phyloP scores from a whole-genome alignment of 768 basidiomycete species.

The Clitopilus passeckerianus region DNA sequence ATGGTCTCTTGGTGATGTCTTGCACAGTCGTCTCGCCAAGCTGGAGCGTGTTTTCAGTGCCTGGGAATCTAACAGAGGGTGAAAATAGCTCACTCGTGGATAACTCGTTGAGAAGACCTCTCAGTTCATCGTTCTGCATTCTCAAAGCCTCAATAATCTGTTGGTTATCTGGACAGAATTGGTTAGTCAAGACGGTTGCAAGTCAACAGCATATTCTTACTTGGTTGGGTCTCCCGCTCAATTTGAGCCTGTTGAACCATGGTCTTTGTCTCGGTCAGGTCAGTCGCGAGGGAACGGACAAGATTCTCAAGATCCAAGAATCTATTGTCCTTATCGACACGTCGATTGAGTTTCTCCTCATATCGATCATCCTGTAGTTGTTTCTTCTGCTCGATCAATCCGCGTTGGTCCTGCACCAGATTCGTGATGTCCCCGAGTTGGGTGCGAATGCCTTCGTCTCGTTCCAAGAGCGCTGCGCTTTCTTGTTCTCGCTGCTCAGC shows the following conservation, averaged over 20 bases:
- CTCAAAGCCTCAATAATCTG: not conserved
- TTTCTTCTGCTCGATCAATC: conserved; percentile 55
- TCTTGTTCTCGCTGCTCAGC: conserved; percentile 60
- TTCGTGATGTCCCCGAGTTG: conserved; percentile 73
- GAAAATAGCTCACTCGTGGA: not conserved
- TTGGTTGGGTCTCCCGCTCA: not conserved
- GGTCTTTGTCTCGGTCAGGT: not conserved
- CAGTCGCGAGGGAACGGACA: not conserved
- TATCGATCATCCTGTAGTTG: conserved; percentile 57
- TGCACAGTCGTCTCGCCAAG: conserved; percentile 61
- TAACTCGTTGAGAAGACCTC: not conserved
- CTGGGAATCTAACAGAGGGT: not conserved
- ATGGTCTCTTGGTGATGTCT: conserved; percentile 67
- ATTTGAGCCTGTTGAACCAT: not conserved
- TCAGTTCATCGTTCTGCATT: not conserved
- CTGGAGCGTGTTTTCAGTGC: conserved; percentile 27
- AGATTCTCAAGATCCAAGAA: conserved; percentile 7
- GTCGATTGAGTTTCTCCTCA: conserved; percentile 54
- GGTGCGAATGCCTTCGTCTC: conserved; percentile 51
- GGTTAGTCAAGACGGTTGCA: not conserved
- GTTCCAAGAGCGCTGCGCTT: conserved; percentile 49
- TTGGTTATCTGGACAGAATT: not conserved
- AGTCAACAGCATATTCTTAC: not conserved
- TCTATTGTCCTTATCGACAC: conserved; percentile 53
- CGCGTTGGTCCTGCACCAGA: conserved; percentile 62